Conservation (phyloP, 129 eudicot species). For the Centella asiatica region DNA sequence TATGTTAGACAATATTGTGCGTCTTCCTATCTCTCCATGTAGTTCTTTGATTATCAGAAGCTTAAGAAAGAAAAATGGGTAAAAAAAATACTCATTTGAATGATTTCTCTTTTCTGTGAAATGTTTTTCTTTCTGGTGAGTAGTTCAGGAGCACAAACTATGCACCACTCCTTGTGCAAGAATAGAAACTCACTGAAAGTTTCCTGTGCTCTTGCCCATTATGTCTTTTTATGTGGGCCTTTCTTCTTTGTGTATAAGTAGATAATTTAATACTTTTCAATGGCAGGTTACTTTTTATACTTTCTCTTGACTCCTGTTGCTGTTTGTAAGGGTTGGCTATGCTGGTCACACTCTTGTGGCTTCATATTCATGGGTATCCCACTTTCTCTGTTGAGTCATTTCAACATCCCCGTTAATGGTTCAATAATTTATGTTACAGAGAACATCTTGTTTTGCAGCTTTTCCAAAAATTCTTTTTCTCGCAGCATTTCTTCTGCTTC, state of each 20-base stretch:
- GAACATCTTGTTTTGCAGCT: conserved; percentile 51
- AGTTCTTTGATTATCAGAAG: too few species aligned
- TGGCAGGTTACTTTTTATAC: conserved; percentile 70
- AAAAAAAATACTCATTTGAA: too few species aligned
- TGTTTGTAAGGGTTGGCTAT: conserved; percentile 80
- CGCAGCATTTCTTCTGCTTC: conserved; percentile 89
- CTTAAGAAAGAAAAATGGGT: too few species aligned
- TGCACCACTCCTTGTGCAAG: too few species aligned
- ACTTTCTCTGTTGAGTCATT: conserved; percentile 4
- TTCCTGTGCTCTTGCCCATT: not conserved
- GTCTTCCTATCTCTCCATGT: too few species aligned
- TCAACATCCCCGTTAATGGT: not conserved
- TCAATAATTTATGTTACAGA: conserved; percentile 6
- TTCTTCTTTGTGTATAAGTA: conserved; percentile 3
- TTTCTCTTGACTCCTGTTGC: conserved; percentile 73
- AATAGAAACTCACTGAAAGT: too few species aligned
- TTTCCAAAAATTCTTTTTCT: conserved; percentile 78
- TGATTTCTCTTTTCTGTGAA: too few species aligned
- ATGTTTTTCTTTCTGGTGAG: too few species aligned
- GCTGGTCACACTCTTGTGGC: conserved; percentile 94
- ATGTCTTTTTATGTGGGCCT: not conserved
- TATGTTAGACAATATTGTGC: too few species aligned
- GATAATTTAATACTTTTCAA: conserved; percentile 7
- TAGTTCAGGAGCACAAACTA: too few species aligned
- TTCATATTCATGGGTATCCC: conserved; percentile 77